Percentiles rank a stretch among this genome's conserved stretches.
phyloP scores from a whole-genome alignment of 257 asterid genomes.

The Jasminum sambac region DNA sequence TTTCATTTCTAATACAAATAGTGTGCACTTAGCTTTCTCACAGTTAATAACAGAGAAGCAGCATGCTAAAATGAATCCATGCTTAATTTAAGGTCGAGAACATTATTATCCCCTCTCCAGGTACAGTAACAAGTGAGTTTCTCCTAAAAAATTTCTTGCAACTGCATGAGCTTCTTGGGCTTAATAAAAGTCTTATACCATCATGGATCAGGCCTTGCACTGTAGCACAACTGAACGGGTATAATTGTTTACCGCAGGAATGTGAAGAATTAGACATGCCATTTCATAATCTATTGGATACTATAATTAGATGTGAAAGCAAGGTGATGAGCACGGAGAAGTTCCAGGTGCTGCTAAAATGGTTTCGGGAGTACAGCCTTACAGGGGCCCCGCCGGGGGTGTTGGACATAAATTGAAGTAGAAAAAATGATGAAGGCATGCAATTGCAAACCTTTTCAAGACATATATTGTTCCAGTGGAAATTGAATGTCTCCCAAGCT shows the following conservation, averaged over 20 bases:
- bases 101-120: not conserved
- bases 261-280: conserved; percentile 1
- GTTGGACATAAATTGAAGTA: too few species aligned
- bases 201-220: not conserved
- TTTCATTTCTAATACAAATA: not conserved
- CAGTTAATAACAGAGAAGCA: not conserved
- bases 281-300: not conserved
- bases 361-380: too few species aligned
- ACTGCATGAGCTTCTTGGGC: not conserved
- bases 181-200: not conserved
- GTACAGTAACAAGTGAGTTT: not conserved
- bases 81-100: not conserved
- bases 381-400: too few species aligned
- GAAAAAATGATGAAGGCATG: too few species aligned
- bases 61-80: not conserved
- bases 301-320: not conserved
- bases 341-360: too few species aligned
- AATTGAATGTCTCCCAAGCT: too few species aligned
- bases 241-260: not conserved
- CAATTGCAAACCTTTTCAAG: not conserved
- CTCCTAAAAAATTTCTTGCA: not conserved
- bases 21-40: not conserved
- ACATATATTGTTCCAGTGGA: not conserved
- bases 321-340: conserved; percentile 14
- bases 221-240: not conserved